Base-by-base conservation (phyloP, 257 asterid species). In the Scutellaria barbata region DNA sequence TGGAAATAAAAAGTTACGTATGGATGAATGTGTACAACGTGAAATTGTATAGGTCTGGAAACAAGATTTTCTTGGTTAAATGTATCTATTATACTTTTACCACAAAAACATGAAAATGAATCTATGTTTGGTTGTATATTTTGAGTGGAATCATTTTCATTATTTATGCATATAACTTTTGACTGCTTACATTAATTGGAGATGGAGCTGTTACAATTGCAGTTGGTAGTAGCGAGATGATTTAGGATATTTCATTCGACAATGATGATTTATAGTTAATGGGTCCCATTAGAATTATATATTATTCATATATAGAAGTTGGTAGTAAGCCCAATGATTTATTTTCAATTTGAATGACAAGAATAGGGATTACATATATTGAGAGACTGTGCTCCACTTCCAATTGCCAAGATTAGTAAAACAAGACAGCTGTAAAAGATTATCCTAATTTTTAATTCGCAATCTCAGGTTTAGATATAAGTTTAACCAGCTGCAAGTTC, bases 401-500 rank as follows among this genome's bases (percentile, higher is more conserved):
- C 35, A 30, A 30, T 30, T 30, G 35, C 35, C 35, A 30, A 30
- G 35, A 30, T 30, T 30, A 30, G 4, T 30, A 30, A 22, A 63
- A 53, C 59, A 6, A 37, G 62, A 30, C 51, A 40, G 58, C 39
- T 7, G 42, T 55, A 47, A 35, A 22, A 53, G 17, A 55, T 61
- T 8, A 52, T 18, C 72, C 39, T 63, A 42, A 37, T 30, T 22
- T 63, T 48, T 48, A 53, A 39, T 72, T 53, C 59, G 73, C 51
- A 42, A 51, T 30, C 52, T 51, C 20, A 58, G 46, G 59, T 51
- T 6, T 20, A 43, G 57, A 63, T 74, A 40, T 52, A 67, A 25
- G 74, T 35, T 69, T 47, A 59, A 53, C 11, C 61, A 14, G 40
- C 57, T 14, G n/a, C 71, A 63, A 35, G 9, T 43, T 71, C 50